phyloP scores from a whole-genome alignment of 2,329 filamentous ascomycete species.

The Talaromyces verruculosus region DNA sequence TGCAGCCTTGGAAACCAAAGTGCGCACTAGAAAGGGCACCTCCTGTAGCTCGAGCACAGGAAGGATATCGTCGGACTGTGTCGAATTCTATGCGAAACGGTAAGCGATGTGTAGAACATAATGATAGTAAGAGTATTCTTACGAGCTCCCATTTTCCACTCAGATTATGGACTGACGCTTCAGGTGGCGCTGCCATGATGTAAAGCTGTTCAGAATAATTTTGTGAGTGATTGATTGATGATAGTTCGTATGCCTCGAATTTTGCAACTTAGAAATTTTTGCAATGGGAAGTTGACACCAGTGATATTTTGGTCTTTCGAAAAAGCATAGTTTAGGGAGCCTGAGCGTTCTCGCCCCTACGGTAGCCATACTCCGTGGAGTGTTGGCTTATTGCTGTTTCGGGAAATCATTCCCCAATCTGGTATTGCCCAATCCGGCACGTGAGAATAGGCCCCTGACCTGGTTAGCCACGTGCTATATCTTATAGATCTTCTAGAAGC shows the following conservation, averaged over 20 bases:
- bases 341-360: neutral
- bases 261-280: neutral
- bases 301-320: neutral
- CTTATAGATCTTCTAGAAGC: neutral
- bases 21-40: neutral
- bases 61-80: slow-evolving; percentile 6
- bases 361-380: neutral
- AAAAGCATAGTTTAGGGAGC: neutral
- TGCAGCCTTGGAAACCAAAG: slow-evolving; percentile 3
- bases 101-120: neutral
- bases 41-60: slow-evolving; percentile 6
- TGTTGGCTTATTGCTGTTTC: slow-evolving; percentile 5
- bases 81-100: neutral
- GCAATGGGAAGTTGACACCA: neutral
- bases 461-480: neutral
- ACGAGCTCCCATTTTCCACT: slow-evolving; percentile 3
- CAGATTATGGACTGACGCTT: neutral
- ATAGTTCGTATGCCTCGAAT: neutral
- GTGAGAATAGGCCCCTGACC: neutral
- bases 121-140: neutral
- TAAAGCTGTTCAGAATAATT: neutral
- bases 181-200: neutral
- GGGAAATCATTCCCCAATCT: neutral
- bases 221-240: neutral
- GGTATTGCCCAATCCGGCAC: slow-evolving; percentile 4